These are phyloP conservation scores for Fusarium albosuccineum DNA, from an alignment of 2,329 filamentous ascomycete species.

Conservation along the genomic window DNA sequence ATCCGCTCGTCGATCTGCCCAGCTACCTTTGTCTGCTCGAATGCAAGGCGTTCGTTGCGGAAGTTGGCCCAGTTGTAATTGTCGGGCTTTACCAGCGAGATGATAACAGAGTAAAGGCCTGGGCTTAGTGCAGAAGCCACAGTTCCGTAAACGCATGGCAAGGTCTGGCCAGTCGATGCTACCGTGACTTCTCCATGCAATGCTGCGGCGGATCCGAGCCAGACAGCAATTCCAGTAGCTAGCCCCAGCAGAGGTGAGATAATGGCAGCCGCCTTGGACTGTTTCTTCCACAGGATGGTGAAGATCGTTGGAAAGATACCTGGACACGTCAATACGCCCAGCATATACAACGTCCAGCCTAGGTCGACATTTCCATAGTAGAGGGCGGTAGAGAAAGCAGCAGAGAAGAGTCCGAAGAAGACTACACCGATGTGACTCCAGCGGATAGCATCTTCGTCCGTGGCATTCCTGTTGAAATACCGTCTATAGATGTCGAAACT, in stretches of 20 bases:
- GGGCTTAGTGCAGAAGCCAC: conserved; percentile 61
- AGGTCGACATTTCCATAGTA: conserved; percentile 67
- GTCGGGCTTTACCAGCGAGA: conserved; percentile 60
- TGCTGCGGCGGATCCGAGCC: conserved; percentile 62
- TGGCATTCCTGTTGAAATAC: conserved; percentile 61
- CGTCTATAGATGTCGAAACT: conserved; percentile 66
- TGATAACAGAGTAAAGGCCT: conserved; percentile 58
- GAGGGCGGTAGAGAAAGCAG: conserved; percentile 64
- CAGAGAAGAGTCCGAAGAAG: conserved; percentile 64
- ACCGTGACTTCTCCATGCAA: conserved; percentile 63
- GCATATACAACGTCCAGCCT: conserved; percentile 67
- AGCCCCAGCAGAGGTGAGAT: conserved; percentile 64
- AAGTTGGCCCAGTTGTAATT: conserved; percentile 57
- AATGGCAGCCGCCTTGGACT: conserved; percentile 63
- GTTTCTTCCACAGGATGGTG: conserved; percentile 65
- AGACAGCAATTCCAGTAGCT: conserved; percentile 63
- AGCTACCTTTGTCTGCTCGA: conserved; percentile 45
- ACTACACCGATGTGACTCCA: conserved; percentile 67
- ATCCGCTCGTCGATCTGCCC: background rate
- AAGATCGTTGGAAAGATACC: conserved; percentile 67
- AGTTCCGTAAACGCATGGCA: conserved; percentile 67
- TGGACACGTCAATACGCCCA: conserved; percentile 65
- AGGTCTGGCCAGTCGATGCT: conserved; percentile 59
- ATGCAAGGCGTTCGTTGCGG: conserved; percentile 56
- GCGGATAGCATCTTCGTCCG: conserved; percentile 62